Percentiles rank a stretch among this genome's conserved stretches.
Evolutionary conservation across 768 basidiomycete genomes (phyloP).

Genomic region (Crepidotus variabilis): DNA sequence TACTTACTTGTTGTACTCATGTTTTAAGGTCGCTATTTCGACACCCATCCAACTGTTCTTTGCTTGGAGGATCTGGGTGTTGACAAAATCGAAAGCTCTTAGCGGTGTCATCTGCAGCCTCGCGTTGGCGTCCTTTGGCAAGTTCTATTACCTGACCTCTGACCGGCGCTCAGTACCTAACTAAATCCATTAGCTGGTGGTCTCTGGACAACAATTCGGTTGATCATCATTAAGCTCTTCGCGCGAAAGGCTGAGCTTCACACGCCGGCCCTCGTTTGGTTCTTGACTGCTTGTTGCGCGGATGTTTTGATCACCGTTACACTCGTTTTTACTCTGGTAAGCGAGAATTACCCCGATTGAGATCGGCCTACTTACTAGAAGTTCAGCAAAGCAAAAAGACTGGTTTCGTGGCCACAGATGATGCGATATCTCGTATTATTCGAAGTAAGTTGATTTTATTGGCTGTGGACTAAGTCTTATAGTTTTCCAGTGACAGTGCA

Average conservation of each 20-base stretch:
- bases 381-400: slow-evolving; percentile 33
- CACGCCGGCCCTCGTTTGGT: slow-evolving; percentile 40
- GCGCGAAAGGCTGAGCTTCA: slow-evolving; percentile 40
- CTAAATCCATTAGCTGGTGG: slow-evolving; percentile 29
- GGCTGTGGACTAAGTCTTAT: slow-evolving; percentile 2
- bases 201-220: slow-evolving; percentile 34
- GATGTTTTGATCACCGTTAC: slow-evolving; percentile 39
- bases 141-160: slow-evolving; percentile 1
- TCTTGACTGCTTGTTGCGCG: slow-evolving; percentile 36
- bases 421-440: slow-evolving; percentile 34
- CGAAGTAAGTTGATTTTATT: slow-evolving; percentile 18
- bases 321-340: slow-evolving; percentile 34
- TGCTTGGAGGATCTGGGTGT: slow-evolving; percentile 37
- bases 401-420: slow-evolving; percentile 38
- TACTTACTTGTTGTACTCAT: not conserved
- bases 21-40: slow-evolving; percentile 33
- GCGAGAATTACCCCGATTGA: slow-evolving; percentile 5
- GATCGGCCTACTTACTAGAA: not conserved
- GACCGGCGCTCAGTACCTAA: not conserved
- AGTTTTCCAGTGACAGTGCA: slow-evolving; percentile 34
- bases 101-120: slow-evolving; percentile 27
- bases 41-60: slow-evolving; percentile 47
- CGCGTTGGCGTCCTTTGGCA: slow-evolving; percentile 33
- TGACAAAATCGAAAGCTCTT: slow-evolving; percentile 35
- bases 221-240: slow-evolving; percentile 32